phyloP scores from a whole-genome alignment of 306 rosid species.

The Alnus rubra region DNA sequence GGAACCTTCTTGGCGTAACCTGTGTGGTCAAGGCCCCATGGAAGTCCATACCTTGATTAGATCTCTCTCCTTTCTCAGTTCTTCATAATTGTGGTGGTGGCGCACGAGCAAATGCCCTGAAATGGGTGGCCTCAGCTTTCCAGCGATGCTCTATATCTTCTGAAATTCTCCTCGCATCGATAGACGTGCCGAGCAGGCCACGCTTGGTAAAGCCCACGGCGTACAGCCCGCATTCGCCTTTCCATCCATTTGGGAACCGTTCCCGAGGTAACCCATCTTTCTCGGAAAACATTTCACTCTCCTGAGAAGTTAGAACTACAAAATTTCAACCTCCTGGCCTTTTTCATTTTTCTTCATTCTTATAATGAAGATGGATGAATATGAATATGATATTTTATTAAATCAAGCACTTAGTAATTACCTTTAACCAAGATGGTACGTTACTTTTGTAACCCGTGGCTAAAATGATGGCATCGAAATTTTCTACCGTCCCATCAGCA shows the following conservation, averaged over 20 bases:
- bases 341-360: not conserved
- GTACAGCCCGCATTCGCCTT: conserved; percentile 69
- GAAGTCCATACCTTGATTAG: conserved; percentile 2
- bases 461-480: conserved; percentile 68
- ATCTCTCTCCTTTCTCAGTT: not conserved
- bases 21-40: conserved; percentile 29
- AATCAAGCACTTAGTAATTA: not conserved
- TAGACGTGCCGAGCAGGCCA: conserved; percentile 77
- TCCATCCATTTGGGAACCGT: conserved; percentile 82
- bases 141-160: conserved; percentile 61
- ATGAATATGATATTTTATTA: not conserved
- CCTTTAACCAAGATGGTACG: conserved; percentile 86
- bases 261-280: conserved; percentile 73
- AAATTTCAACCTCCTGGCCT: not conserved
- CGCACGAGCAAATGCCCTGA: conserved; percentile 27
- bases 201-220: conserved; percentile 85
- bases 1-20: conserved; percentile 19
- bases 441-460: conserved; percentile 89
- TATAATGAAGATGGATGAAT: not conserved
- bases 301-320: conserved; percentile 36
- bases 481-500: conserved; percentile 68
- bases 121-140: conserved; percentile 49
- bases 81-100: conserved; percentile 33
- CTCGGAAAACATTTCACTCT: conserved; percentile 56
- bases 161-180: conserved; percentile 73